Base-by-base conservation (phyloP, 192 early-diverging fungal species). In the Backusella mclennaniae region DNA sequence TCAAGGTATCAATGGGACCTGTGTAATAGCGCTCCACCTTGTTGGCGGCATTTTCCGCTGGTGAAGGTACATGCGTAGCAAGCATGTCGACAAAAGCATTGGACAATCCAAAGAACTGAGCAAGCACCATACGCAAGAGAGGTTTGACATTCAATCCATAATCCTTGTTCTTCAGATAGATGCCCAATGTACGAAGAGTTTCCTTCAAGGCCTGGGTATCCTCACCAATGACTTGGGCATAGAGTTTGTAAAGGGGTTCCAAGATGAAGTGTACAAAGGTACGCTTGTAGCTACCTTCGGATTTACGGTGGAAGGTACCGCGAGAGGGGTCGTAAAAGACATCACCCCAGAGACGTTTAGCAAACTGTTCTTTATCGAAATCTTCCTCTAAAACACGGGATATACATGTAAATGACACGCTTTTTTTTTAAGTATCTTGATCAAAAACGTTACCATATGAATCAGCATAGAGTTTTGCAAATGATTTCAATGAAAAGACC, bases 251-350 rank as follows among this genome's bases (percentile, higher is more conserved):
- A 36, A 99, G 83, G 14, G 97, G 97, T 76, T 97, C 94, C 14
- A 99, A 79, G 73, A 99, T 92, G 80, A 99, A 99, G 79, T 99
- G 95, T 26, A 96, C 93, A 86, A 99, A 99, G 15, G 95, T 90
- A 17, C 98, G 92, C 77, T 89, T 85, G 46, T 86, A 85, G 41
- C 87, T 84, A 49, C 84, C 87, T 15, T 86, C 52, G 26, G 93
- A 83, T 81, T 90, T 93, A 38, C 94, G 92, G 49, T 90, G 86
- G 82, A 99, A 99, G 3, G 89, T 91, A 31, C 95, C 88, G 15
- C 88, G 91, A n/a, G 89, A 86, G 0, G 88, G 76, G 78, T 97
- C 90, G 82, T 93, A 97, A 84, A 92, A 97, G 36, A 99, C 89
- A 80, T 99, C 96, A 39, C 98, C 98, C 98, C 98, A 99, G 19